phyloP scores from a whole-genome alignment of 2,329 filamentous ascomycete species.

The Didymella exigua region DNA sequence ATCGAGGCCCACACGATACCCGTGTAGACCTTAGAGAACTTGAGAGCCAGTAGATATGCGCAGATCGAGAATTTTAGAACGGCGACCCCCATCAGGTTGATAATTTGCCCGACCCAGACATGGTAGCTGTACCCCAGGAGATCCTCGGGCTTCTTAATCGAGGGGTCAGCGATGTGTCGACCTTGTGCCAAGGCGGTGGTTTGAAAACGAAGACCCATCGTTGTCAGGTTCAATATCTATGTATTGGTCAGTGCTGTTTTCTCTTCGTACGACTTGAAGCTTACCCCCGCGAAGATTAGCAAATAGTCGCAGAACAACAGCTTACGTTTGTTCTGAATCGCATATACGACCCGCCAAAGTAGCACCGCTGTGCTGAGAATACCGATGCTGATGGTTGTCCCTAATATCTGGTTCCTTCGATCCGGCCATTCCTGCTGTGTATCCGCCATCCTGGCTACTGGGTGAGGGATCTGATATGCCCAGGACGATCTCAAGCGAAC shows the following conservation, averaged over 20 bases:
- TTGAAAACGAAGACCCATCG: slow-evolving; percentile 23
- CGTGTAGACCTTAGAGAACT: slow-evolving; percentile 30
- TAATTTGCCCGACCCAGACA: slow-evolving; percentile 28
- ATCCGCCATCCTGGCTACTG: slow-evolving; percentile 19
- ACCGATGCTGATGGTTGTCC: slow-evolving; percentile 20
- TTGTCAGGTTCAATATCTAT: slow-evolving; percentile 26
- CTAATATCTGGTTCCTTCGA: slow-evolving; percentile 23
- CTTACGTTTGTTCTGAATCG: slow-evolving; percentile 25
- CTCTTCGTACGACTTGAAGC: neutral
- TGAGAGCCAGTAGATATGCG: slow-evolving; percentile 33
- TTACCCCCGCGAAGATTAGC: slow-evolving; percentile 28
- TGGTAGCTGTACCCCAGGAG: slow-evolving; percentile 28
- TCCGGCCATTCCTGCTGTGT: slow-evolving; percentile 23
- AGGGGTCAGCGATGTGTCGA: slow-evolving; percentile 32
- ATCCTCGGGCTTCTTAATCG: slow-evolving; percentile 24
- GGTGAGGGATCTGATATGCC: slow-evolving; percentile 1
- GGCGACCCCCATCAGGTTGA: slow-evolving; percentile 34
- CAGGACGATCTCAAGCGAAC: slow-evolving; percentile 6
- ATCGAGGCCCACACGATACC: slow-evolving; percentile 32
- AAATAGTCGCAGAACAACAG: slow-evolving; percentile 32
- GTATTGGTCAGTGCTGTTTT: neutral
- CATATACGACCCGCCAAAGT: slow-evolving; percentile 31
- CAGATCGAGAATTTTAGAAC: slow-evolving; percentile 38
- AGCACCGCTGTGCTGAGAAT: slow-evolving; percentile 24
- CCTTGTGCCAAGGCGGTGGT: slow-evolving; percentile 25